Evolutionary conservation across 2,329 filamentous ascomycete species (phyloP).

Genomic region (Fusarium nisikadoi): DNA sequence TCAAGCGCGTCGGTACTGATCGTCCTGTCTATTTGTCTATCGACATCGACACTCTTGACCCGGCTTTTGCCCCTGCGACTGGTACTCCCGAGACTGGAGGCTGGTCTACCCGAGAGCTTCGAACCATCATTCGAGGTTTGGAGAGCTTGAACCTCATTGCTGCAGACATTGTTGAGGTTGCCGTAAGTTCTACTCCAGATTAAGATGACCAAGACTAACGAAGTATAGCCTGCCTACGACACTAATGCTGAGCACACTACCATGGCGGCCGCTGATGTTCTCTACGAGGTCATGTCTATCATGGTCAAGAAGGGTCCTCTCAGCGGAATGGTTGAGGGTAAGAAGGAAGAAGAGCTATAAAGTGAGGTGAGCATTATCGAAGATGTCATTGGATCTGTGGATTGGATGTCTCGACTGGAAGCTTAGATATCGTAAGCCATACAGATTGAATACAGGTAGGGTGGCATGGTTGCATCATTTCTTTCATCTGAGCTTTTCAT

Average conservation of each 20-base stretch:
- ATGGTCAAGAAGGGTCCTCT: slow-evolving; percentile 84
- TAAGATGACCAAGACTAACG: not conserved
- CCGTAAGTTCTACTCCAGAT: slow-evolving; percentile 31
- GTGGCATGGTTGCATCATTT: too few relatives aligned
- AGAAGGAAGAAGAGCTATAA: slow-evolving; percentile 19
- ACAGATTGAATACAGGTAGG: too few relatives aligned
- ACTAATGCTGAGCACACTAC: slow-evolving; percentile 78
- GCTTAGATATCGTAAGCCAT: too few relatives aligned
- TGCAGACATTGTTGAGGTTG: slow-evolving; percentile 78
- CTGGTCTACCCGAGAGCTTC: slow-evolving; percentile 78
- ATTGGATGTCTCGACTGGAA: too few relatives aligned
- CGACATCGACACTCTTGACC: slow-evolving; percentile 86
- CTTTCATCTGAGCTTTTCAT: not conserved
- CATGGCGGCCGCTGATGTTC: slow-evolving; percentile 76
- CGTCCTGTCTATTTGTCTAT: slow-evolving; percentile 84
- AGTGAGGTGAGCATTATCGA: too few relatives aligned
- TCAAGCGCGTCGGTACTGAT: slow-evolving; percentile 76
- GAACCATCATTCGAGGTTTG: slow-evolving; percentile 76
- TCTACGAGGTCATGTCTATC: slow-evolving; percentile 83
- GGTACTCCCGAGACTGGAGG: slow-evolving; percentile 81
- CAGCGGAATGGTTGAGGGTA: slow-evolving; percentile 55
- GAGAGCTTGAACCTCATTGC: slow-evolving; percentile 76
- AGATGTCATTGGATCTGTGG: too few relatives aligned
- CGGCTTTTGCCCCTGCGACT: slow-evolving; percentile 80
- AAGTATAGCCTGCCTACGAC: slow-evolving; percentile 70